Conservation (phyloP, 495 filamentous ascomycete species). For the Penicillium manginii region DNA sequence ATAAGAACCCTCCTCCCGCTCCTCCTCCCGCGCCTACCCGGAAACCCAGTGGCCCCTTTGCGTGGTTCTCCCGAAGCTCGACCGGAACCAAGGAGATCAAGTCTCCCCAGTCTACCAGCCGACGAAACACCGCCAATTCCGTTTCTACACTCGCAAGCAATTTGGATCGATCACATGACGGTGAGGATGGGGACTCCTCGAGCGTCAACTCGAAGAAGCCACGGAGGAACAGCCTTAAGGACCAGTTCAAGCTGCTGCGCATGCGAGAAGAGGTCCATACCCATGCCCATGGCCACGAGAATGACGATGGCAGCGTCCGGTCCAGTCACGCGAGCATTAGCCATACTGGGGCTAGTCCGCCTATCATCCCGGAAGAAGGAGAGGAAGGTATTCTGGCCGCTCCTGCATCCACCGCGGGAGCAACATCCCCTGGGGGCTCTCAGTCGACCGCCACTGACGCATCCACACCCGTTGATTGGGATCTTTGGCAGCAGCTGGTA, state of each 20-base stretch:
- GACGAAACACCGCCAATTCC: constrained; percentile 75
- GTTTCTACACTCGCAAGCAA: constrained; percentile 75
- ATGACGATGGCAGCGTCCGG: constrained; percentile 38
- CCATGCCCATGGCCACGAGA: constrained; percentile 48
- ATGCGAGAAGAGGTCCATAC: constrained; percentile 71
- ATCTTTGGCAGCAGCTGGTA: constrained; percentile 94
- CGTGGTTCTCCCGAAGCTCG: constrained; percentile 81
- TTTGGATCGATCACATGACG: constrained; percentile 71
- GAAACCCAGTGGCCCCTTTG: constrained; percentile 80
- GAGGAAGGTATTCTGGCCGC: constrained; percentile 38
- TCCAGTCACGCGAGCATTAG: constrained; percentile 51
- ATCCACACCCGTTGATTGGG: constrained; percentile 83
- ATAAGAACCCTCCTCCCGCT: constrained; percentile 46
- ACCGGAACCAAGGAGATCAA: constrained; percentile 62
- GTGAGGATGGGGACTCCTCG: constrained; percentile 56
- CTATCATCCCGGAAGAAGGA: constrained; percentile 57
- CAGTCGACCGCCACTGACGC: constrained; percentile 60
- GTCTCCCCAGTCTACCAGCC: constrained; percentile 51
- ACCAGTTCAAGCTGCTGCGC: constrained; percentile 82
- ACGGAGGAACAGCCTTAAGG: constrained; percentile 71
- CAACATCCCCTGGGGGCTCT: constrained; percentile 49
- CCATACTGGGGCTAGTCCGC: constrained; percentile 58
- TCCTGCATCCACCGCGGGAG: constrained; percentile 39
- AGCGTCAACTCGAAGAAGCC: constrained; percentile 49
- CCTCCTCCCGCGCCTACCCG: constrained; percentile 51